Base-by-base conservation (phyloP, 2,329 filamentous ascomycete genomes). In the Alternaria gansuensis region DNA sequence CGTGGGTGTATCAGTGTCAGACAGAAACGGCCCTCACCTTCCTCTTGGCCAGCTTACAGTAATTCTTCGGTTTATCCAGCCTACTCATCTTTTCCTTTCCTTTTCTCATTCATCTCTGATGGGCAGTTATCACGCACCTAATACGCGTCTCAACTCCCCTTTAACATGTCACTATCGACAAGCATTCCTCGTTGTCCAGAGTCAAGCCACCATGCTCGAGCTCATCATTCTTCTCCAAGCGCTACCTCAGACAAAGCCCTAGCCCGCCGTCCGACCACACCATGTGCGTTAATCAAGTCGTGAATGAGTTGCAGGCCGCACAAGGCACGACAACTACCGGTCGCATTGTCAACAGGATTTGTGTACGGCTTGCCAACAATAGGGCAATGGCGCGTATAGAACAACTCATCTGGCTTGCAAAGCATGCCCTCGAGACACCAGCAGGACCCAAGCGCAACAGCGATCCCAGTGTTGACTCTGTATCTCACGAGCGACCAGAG, bases 341-440 rank as follows among this genome's bases (percentile, higher is more conserved):
- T 7, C 45, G 54, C 14, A 37, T 61, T 8, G 23, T 54, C 48
- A 59, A 59, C 23, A 50, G 45, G 37, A 23, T 54, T 29, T 54
- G 36, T 11, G 23, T 23, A 24, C 50, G 29, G 14, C 51, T 54
- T n/a, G 50, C 36, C 36, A 51, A 62, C 5, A 37, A 54, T 24
- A 60, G 49, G 17, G 53, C 36, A 23, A 40, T 39, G 9, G 34
- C 53, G 24, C 58, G 57, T n/a, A 59, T 54, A 7, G 49, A 59
- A 26, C 64, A 64, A 28, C 51, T 65, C 6, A 53, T 64, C 34
- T 64, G 62, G 64, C 59, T 65, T 4, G 59, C 59, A 24, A 65
- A 64, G 56, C 43, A 63, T 14, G 61, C 62, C 1, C 51, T 65
- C 21, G 57, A 50, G 4, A 46, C 33, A 43, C 57, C 60, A 29